phyloP scores from a whole-genome alignment of 164 flowering plant genomes.

The Chimonanthus salicifolius region DNA sequence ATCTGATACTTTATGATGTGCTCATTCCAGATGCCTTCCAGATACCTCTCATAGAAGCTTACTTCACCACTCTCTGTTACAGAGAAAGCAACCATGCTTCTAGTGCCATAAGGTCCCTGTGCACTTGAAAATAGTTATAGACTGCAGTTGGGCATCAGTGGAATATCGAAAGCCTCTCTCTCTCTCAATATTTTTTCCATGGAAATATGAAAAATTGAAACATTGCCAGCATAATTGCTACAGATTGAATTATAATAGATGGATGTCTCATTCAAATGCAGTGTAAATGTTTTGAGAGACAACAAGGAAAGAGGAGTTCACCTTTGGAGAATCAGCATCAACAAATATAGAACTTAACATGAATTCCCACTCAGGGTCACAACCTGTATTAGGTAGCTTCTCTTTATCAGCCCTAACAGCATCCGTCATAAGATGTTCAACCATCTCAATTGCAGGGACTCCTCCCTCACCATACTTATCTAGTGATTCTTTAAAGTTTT shows the following conservation, averaged over 20 bases:
- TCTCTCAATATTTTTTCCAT: neutral
- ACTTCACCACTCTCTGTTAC: constrained; percentile 36
- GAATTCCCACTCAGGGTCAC: constrained; percentile 37
- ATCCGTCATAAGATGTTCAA: constrained; percentile 42
- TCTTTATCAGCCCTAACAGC: constrained; percentile 38
- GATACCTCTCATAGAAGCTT: constrained; percentile 59
- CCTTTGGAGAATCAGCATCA: constrained; percentile 49
- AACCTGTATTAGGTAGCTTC: constrained; percentile 40
- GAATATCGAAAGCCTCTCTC: neutral
- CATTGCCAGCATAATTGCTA: neutral
- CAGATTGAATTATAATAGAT: neutral
- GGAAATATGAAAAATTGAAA: neutral
- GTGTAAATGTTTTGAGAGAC: neutral
- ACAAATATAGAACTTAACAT: constrained; percentile 48
- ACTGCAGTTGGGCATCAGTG: no score
- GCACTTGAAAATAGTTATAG: neutral
- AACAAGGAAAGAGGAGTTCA: constrained; percentile 6
- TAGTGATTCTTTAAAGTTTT: constrained; percentile 31
- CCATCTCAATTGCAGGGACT: constrained; percentile 29
- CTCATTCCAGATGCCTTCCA: constrained; percentile 56
- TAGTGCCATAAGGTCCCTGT: constrained; percentile 63
- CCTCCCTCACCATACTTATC: constrained; percentile 26
- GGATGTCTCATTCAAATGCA: neutral
- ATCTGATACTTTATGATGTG: constrained; percentile 31
- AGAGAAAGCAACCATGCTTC: constrained; percentile 58